Conservation (phyloP, 371 early-diverging fungal genomes). For the Rhizopus delemar region DNA sequence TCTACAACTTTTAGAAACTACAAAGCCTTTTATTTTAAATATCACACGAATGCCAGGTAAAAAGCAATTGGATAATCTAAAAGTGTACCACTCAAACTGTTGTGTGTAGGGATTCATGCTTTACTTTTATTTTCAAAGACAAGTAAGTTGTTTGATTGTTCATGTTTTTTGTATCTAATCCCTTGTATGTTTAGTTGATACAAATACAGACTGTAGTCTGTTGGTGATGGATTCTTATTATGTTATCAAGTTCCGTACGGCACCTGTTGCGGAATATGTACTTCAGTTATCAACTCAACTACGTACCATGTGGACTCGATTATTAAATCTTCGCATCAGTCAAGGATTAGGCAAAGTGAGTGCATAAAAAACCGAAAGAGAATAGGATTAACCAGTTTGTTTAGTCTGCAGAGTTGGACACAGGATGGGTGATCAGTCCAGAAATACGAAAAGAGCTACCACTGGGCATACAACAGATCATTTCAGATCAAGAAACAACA, state of each 20-base stretch:
- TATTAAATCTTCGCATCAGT: slow-evolving; percentile 36
- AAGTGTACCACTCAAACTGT: slow-evolving; percentile 26
- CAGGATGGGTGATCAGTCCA: slow-evolving; percentile 23
- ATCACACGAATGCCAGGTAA: slow-evolving; percentile 59
- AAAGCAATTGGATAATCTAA: slow-evolving; percentile 14
- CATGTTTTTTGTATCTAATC: neutral
- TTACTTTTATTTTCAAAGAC: slow-evolving; percentile 42
- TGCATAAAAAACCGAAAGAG: neutral
- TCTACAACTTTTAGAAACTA: slow-evolving; percentile 65
- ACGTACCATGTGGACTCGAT: slow-evolving; percentile 30
- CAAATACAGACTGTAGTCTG: slow-evolving; percentile 56
- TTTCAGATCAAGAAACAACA: slow-evolving; percentile 24
- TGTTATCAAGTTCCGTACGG: slow-evolving; percentile 51
- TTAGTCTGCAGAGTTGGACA: slow-evolving; percentile 14
- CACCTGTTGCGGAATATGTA: slow-evolving; percentile 41
- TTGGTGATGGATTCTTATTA: slow-evolving; percentile 63
- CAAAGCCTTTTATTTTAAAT: slow-evolving; percentile 66
- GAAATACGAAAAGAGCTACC: slow-evolving; percentile 27
- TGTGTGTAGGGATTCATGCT: slow-evolving; percentile 37
- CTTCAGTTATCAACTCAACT: slow-evolving; percentile 33
- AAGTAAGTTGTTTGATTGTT: slow-evolving; percentile 31
- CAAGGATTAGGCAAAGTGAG: slow-evolving; percentile 35
- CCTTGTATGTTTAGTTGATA: slow-evolving; percentile 45
- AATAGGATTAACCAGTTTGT: neutral
- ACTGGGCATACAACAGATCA: slow-evolving; percentile 31